phyloP scores from a whole-genome alignment of 1,284 basidiomycete species.

The Polyporus tsugae region DNA sequence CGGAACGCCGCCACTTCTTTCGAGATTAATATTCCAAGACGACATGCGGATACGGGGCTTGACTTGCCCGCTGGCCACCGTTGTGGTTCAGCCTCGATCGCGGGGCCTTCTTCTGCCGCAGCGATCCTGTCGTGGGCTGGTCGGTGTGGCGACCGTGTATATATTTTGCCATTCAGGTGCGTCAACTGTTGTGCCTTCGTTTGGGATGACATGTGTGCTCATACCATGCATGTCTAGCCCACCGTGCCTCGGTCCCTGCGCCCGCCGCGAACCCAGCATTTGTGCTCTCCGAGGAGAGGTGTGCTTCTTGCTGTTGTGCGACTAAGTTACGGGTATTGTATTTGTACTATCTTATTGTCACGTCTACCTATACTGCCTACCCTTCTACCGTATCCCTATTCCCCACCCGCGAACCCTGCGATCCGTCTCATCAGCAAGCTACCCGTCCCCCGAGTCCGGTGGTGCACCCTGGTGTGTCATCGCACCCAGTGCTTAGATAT shows the following conservation, averaged over 20 bases:
- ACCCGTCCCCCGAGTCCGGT: neutral
- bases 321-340: conserved; percentile 35
- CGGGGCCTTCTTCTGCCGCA: neutral
- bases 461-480: neutral
- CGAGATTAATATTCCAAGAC: conserved; percentile 8
- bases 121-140: conserved; percentile 15
- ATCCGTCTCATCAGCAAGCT: neutral
- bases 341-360: conserved; percentile 20
- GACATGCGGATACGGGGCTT: conserved; percentile 14
- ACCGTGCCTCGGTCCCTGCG: conserved; percentile 16
- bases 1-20: conserved; percentile 20
- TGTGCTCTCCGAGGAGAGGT: conserved; percentile 7
- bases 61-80: conserved; percentile 13
- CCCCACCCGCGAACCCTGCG: neutral
- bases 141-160: conserved; percentile 33
- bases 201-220: neutral
- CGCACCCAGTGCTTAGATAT: neutral
- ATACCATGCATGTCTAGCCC: conserved; percentile 2
- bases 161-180: conserved; percentile 27
- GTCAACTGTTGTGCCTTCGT: neutral
- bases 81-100: conserved; percentile 12
- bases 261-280: conserved; percentile 4
- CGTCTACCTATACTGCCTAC: neutral
- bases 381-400: neutral
- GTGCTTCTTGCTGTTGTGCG: conserved; percentile 28